Base-by-base conservation (phyloP, 768 basidiomycete genomes). In the Podaxis sp. region DNA sequence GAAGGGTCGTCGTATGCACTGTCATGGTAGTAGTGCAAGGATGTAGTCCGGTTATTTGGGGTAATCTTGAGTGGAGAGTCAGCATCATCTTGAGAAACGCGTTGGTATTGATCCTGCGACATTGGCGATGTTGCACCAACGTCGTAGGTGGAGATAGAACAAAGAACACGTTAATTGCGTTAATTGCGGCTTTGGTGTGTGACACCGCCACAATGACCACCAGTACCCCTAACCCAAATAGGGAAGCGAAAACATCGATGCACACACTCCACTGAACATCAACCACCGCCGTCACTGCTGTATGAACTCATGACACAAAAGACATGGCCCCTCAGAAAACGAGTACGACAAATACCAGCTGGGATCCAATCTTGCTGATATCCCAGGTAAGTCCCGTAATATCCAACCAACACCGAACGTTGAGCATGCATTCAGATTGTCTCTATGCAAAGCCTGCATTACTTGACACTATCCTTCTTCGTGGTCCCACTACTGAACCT, bases 391-490 rank as follows among this genome's bases (percentile, higher is more conserved):
- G 79, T 71, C 21, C 36, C 14, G 27, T 5, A 51, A n/a, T 23
- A 37, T 11, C 21, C 25, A 16, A 25, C 14, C 32, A 32, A 28
- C 44, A 50, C 16, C 59, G 23, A 37, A 38, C 48, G 23, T 59
- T 55, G n/a, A 59, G n/a, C 35, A 38, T 38, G 37, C 46, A 18
- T 28, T 62, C 67, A 99, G 93, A 98, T 99, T 67, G 84, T 99
- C 63, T 86, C 92, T 6, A 80, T 98, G 69, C 96, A 98, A 76
- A 87, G 93, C 0, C 74, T 98, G 36, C 97, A 98, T 76, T 98
- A 99, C 74, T 77, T 99, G 61, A 90, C 91, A 13, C 83, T 98
- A 61, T 86, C 89, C 25, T 63, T 97, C 61, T 77, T 97, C 62
- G 78, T 90, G 23, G 95, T 97, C 4, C 89, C 92, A 13, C 69